Conservation (phyloP, 73 alveolate species). For the Tetrahymena elliotti region DNA sequence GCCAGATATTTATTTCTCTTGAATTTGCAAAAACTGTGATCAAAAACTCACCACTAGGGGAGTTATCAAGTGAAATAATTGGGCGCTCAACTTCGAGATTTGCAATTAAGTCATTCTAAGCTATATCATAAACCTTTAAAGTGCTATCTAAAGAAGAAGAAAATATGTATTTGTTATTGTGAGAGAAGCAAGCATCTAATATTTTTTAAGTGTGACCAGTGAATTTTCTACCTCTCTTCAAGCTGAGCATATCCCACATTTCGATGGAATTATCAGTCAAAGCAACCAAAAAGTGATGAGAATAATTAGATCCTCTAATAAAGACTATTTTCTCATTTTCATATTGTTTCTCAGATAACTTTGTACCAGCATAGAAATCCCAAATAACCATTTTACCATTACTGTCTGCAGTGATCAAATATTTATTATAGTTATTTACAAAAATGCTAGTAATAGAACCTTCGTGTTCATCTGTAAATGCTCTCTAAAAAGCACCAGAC, state of each 20-base stretch:
- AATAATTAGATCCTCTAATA: background rate
- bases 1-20: background rate
- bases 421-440: background rate
- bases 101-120: background rate
- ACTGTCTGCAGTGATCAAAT: background rate
- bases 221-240: background rate
- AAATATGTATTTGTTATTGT: background rate
- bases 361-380: background rate
- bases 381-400: background rate
- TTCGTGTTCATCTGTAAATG: background rate
- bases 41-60: background rate
- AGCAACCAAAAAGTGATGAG: background rate
- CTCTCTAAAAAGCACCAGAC: background rate
- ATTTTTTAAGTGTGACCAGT: background rate
- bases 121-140: background rate
- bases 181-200: background rate
- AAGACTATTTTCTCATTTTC: background rate
- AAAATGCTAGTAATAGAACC: background rate
- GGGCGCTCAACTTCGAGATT: background rate
- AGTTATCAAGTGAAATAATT: background rate
- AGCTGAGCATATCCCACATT: background rate
- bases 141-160: background rate
- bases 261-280: background rate
- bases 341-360: background rate
- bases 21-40: background rate